Evolutionary conservation across 2,329 filamentous ascomycete genomes (phyloP).

Genomic region (Fusarium subglutinans): DNA sequence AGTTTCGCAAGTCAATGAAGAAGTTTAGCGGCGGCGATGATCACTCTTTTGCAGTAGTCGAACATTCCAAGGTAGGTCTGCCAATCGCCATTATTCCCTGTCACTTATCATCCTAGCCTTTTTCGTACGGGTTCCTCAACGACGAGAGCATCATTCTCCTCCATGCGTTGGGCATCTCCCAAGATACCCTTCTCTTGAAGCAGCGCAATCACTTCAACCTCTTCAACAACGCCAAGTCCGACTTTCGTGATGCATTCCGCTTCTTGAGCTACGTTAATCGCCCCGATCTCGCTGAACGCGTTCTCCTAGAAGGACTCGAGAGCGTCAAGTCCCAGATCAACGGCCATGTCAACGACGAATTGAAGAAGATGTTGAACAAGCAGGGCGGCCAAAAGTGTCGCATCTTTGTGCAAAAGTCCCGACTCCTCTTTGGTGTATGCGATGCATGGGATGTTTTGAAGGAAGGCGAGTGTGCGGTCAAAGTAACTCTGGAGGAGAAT

Average conservation of each 20-base stretch:
- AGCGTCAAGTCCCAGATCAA: background rate
- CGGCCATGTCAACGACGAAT: background rate
- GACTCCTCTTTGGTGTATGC: background rate
- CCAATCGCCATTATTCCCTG: no score
- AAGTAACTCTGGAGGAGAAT: background rate
- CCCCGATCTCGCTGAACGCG: background rate
- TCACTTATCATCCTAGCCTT: background rate
- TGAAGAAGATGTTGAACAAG: background rate
- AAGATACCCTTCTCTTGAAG: background rate
- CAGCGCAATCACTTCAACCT: background rate
- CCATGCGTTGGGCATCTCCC: fast-evolving
- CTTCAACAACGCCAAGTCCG: background rate
- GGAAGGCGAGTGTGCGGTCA: background rate
- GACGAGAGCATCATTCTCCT: background rate
- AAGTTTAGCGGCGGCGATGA: background rate
- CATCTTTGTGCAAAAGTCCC: background rate
- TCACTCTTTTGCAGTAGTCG: background rate
- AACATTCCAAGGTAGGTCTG: background rate
- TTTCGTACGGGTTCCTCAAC: background rate
- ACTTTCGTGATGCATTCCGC: background rate
- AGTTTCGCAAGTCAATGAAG: conserved; percentile 9
- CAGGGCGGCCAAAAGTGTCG: background rate
- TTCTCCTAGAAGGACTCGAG: background rate
- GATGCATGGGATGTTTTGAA: background rate
- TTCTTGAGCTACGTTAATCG: background rate